Evolutionary conservation across 345 rosid genomes (phyloP).

Genomic region (Aquilaria malaccensis): DNA sequence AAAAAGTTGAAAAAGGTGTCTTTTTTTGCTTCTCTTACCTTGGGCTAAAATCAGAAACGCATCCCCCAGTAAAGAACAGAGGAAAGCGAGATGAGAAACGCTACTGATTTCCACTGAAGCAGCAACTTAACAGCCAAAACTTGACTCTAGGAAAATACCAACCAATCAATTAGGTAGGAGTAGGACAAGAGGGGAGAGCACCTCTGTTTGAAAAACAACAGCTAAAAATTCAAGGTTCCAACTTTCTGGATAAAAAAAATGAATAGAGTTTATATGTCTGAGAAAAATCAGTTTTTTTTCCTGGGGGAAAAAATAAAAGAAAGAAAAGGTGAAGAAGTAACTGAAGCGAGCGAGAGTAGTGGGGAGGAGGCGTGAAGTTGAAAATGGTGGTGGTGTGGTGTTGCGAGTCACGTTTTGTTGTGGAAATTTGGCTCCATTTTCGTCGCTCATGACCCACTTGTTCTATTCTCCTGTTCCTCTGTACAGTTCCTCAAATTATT

Average conservation of each 20-base stretch:
- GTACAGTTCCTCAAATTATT: too few species aligned
- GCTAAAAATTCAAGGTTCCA: too few species aligned
- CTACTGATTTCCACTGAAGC: constrained; percentile 15
- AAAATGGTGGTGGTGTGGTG: constrained; percentile 6
- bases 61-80: constrained; percentile 5
- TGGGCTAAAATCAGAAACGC: too few species aligned
- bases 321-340: background rate
- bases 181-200: background rate
- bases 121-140: background rate
- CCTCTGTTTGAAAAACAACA: too few species aligned
- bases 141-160: constrained; percentile 1
- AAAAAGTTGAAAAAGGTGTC: too few species aligned
- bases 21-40: too few species aligned
- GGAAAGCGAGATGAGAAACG: background rate
- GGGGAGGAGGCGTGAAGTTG: constrained; percentile 9
- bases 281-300: background rate
- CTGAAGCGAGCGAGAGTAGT: constrained; percentile 6
- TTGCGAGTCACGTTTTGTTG: constrained; percentile 29
- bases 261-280: background rate
- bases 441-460: constrained; percentile 17
- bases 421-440: constrained; percentile 19
- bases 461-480: background rate
- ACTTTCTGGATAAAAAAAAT: background rate
- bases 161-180: background rate
- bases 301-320: background rate